Evolutionary conservation across 148 eudicot genomes (phyloP).

Genomic region (Chenopodium berlandieri): DNA sequence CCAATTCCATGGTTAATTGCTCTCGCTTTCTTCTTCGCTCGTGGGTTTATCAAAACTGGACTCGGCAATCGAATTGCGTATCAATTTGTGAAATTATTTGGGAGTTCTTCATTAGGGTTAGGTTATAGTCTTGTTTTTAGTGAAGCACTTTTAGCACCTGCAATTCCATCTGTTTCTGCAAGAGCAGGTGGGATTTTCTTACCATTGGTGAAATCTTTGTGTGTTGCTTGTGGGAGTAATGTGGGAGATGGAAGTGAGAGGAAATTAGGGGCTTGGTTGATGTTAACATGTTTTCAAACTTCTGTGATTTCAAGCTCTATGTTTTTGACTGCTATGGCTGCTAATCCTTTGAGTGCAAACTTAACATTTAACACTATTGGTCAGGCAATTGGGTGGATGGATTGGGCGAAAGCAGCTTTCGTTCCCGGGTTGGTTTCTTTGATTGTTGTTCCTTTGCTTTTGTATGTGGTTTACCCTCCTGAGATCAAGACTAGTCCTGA

Average conservation of each 20-base stretch:
- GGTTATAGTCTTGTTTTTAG: conserved; percentile 82
- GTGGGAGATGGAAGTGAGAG: conserved; percentile 85
- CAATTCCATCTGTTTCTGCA: conserved; percentile 90
- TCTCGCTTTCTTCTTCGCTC: conserved; percentile 88
- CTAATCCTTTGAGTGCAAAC: conserved; percentile 84
- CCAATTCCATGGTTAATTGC: conserved; percentile 94
- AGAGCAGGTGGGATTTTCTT: conserved; percentile 89
- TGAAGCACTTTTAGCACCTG: conserved; percentile 89
- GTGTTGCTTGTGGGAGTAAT: conserved; percentile 86
- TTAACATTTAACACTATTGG: conserved; percentile 59
- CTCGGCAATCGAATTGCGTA: conserved; percentile 81
- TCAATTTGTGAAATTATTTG: conserved; percentile 72
- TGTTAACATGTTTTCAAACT: conserved; percentile 90
- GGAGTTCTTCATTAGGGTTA: conserved; percentile 64
- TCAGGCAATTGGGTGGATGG: conserved; percentile 88
- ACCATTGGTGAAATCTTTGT: conserved; percentile 72
- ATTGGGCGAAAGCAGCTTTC: conserved; percentile 98
- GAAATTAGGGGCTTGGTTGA: conserved; percentile 82
- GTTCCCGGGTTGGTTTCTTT: conserved; percentile 92
- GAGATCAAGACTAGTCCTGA: conserved; percentile 89
- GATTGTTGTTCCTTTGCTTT: conserved; percentile 70
- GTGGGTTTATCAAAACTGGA: conserved; percentile 92
- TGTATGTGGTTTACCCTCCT: conserved; percentile 86
- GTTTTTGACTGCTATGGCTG: conserved; percentile 97
- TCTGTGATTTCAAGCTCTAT: conserved; percentile 81